Percentiles rank a stretch among this genome's conserved stretches.
Conservation (phyloP, 176 grass and related monocot species). For the Rhynchospora pubera region DNA sequence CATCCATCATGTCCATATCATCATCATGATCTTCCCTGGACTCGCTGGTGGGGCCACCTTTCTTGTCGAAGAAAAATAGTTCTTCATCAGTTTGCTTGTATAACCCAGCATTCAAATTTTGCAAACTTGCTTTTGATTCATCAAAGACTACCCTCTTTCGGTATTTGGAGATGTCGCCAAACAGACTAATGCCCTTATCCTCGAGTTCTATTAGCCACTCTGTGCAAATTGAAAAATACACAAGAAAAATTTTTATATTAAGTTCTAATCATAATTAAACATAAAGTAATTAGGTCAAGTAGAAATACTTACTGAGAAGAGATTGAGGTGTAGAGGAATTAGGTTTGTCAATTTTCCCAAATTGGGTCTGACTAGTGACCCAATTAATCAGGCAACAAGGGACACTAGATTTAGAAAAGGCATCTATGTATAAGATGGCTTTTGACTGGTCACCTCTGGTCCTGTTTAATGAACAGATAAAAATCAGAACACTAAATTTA, state of each 20-base stretch:
- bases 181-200: conserved; percentile 64
- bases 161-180: conserved; percentile 55
- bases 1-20: conserved; percentile 50
- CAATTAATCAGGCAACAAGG: conserved; percentile 64
- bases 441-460: conserved; percentile 73
- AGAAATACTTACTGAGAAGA: conserved; percentile 68
- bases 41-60: conserved; percentile 23
- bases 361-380: conserved; percentile 38
- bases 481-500: not conserved
- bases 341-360: conserved; percentile 49
- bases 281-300: conserved; percentile 10
- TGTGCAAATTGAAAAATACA: conserved; percentile 30
- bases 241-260: conserved; percentile 1
- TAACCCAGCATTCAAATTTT: conserved; percentile 29
- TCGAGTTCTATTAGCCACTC: conserved; percentile 77
- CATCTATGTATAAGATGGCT: conserved; percentile 65
- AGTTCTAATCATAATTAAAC: not conserved
- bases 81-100: conserved; percentile 32
- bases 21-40: conserved; percentile 15
- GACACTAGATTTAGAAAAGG: conserved; percentile 67
- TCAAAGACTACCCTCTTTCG: conserved; percentile 42
- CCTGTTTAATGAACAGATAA: conserved; percentile 29
- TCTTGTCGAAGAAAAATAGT: conserved; percentile 80
- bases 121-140: conserved; percentile 36
- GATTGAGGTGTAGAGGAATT: conserved; percentile 59